These are phyloP conservation scores for Toxicodendron radicans DNA, from an alignment of 345 rosid species.

Conservation along the genomic window DNA sequence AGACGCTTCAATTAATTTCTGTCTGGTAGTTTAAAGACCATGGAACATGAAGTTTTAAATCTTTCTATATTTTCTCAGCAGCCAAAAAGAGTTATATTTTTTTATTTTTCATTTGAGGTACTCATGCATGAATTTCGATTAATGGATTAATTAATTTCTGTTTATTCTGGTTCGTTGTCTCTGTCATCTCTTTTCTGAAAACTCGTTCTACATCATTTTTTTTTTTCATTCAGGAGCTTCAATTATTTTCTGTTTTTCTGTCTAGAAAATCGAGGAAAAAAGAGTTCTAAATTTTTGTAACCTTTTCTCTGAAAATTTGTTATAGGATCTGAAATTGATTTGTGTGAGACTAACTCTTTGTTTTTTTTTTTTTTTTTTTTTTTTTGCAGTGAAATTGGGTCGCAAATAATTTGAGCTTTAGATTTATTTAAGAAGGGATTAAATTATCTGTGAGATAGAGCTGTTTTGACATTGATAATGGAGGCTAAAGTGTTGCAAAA, in stretches of 20 bases:
- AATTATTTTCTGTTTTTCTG: neutral
- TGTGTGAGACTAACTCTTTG: neutral
- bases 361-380: neutral
- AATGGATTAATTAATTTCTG: no score
- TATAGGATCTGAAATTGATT: neutral
- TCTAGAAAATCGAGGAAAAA: neutral
- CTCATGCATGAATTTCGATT: neutral
- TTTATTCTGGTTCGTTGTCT: neutral
- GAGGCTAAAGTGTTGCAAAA: slow-evolving; percentile 52
- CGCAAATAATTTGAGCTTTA: neutral
- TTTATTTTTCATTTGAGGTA: neutral
- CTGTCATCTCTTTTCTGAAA: neutral
- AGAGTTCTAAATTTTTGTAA: neutral
- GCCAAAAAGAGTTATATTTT: neutral
- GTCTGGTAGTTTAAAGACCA: no score
- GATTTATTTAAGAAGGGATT: neutral
- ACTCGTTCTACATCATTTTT: neutral
- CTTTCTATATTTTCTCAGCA: neutral
- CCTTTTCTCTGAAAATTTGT: neutral
- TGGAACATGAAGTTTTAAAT: no score
- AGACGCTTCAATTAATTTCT: no score
- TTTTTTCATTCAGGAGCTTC: neutral
- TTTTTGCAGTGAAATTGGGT: neutral
- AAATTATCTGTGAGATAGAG: neutral
- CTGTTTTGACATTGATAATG: slow-evolving; percentile 34